Evolutionary conservation across 345 rosid species (phyloP).

Genomic region (Lumnitzera littorea): DNA sequence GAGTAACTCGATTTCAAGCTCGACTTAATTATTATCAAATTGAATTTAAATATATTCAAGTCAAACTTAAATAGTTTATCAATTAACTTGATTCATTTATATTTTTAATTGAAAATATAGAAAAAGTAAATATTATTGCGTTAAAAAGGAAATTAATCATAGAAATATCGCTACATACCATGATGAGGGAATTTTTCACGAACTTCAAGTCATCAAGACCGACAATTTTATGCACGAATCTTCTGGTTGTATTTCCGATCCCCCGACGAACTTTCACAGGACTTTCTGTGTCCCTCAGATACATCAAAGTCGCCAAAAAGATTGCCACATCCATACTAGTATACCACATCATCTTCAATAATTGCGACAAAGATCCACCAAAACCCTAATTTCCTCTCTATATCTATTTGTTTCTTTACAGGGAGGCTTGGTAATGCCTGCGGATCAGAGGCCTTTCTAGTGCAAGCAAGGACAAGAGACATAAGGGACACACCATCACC

Average conservation of each 20-base stretch:
- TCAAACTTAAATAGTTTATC: no score
- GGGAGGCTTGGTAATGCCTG: conserved; percentile 16
- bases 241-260: conserved; percentile 12
- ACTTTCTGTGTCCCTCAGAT: conserved; percentile 41
- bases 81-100: no score
- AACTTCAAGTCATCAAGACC: conserved; percentile 25
- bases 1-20: no score
- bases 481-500: conserved; percentile 60
- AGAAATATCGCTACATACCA: conserved; percentile 7
- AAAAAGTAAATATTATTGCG: no score
- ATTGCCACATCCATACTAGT: conserved; percentile 17
- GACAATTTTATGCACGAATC: conserved; percentile 23
- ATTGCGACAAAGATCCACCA: not conserved
- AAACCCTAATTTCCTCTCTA: not conserved
- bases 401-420: not conserved
- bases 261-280: conserved; percentile 37
- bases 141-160: no score
- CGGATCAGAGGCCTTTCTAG: conserved; percentile 19
- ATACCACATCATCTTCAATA: conserved; percentile 13
- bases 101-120: no score
- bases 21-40: no score
- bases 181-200: conserved; percentile 19
- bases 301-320: conserved; percentile 33
- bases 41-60: no score
- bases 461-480: conserved; percentile 47